Conservation (phyloP, 768 basidiomycete species). For the Coprinellus micaceus region DNA sequence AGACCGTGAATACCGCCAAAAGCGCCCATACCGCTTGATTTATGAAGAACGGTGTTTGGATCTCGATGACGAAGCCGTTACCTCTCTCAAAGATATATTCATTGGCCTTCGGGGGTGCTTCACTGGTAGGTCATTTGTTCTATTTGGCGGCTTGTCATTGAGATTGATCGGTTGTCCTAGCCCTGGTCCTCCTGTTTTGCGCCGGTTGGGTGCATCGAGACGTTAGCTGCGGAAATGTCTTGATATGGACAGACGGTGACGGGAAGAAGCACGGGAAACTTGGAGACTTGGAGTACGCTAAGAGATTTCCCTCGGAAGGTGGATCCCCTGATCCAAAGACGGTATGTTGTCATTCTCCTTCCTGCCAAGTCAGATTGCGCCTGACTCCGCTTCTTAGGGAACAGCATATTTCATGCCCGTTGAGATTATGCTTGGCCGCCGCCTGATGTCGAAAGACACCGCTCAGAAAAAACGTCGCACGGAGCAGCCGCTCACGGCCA, state of each 20-base stretch:
- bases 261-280: not conserved
- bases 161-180: too few species aligned
- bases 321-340: not conserved
- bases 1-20: too few species aligned
- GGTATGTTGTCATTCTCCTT: not conserved
- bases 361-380: not conserved
- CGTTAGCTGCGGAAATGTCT: not conserved
- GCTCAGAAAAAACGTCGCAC: too few species aligned
- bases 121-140: not conserved
- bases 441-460: not conserved
- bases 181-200: too few species aligned
- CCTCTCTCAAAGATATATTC: not conserved
- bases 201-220: too few species aligned
- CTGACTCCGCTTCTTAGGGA: not conserved
- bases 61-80: not conserved
- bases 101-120: not conserved
- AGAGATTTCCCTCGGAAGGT: not conserved
- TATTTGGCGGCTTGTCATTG: not conserved
- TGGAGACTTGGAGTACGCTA: not conserved
- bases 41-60: not conserved
- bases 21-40: not conserved
- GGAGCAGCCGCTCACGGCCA: too few species aligned
- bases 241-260: not conserved
- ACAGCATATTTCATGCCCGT: not conserved
- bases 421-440: not conserved